Conservation (phyloP, 768 basidiomycete genomes). For the Imleria badia region DNA sequence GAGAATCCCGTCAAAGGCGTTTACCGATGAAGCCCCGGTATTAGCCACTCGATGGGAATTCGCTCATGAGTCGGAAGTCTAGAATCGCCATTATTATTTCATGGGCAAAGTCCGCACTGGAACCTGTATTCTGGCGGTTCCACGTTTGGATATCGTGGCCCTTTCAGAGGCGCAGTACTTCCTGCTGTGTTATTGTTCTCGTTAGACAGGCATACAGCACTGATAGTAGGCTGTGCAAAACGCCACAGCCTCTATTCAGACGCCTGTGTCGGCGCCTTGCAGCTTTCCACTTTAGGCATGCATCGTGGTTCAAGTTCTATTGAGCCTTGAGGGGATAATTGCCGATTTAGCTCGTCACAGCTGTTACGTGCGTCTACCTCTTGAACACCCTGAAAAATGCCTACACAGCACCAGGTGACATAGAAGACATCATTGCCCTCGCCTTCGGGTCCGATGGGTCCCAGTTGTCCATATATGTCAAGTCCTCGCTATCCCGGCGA, state of each 20-base stretch:
- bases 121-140: constrained; percentile 6
- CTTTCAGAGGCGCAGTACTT: constrained; percentile 8
- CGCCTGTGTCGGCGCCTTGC: not conserved
- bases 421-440: not conserved
- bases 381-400: not conserved
- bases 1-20: not conserved
- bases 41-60: not conserved
- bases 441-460: not conserved
- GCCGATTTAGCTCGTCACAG: not conserved
- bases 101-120: constrained; percentile 4
- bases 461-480: not conserved
- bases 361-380: not conserved
- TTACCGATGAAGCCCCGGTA: not conserved
- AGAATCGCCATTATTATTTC: constrained; percentile 11
- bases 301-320: not conserved
- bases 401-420: not conserved
- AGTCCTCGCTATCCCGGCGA: not conserved
- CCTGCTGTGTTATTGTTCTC: constrained; percentile 11
- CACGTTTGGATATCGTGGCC: not conserved
- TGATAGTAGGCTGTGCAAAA: constrained; percentile 13
- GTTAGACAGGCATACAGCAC: not conserved
- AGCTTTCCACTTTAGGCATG: constrained; percentile 13
- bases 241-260: not conserved
- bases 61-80: constrained; percentile 1
- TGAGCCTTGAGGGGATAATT: not conserved